Conservation (phyloP, 345 rosid genomes). For the Boechera divaricarpa region DNA sequence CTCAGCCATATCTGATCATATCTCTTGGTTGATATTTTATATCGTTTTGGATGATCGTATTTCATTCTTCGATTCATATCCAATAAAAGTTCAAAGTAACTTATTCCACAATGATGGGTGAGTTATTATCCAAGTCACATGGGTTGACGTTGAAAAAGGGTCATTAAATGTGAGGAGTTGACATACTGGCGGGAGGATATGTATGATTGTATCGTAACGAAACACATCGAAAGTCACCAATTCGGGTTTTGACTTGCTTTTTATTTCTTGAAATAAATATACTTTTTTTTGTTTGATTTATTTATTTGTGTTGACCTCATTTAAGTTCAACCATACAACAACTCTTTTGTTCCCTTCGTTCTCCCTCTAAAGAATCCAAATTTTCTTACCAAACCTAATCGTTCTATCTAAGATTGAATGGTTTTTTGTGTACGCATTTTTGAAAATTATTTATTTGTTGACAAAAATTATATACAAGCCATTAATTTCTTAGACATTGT, state of each 20-base stretch:
- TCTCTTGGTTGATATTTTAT: not conserved
- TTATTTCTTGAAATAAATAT: not conserved
- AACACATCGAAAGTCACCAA: slow-evolving; percentile 34
- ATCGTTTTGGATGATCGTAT: not conserved
- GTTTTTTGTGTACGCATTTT: not conserved
- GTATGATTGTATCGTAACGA: slow-evolving; percentile 27
- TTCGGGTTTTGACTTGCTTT: slow-evolving; percentile 38
- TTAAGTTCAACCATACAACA: slow-evolving; percentile 45
- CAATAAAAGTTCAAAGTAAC: slow-evolving; percentile 7
- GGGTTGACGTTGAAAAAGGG: slow-evolving; percentile 34
- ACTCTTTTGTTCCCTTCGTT: slow-evolving; percentile 39
- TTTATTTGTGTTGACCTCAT: slow-evolving; percentile 37
- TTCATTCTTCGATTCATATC: not conserved
- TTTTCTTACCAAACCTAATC: slow-evolving; percentile 23
- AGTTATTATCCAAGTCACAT: slow-evolving; percentile 30
- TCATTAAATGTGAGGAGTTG: slow-evolving; percentile 43
- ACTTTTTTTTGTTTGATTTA: not conserved
- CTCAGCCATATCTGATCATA: not conserved
- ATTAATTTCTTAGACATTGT: no score
- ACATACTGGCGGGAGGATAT: slow-evolving; percentile 24
- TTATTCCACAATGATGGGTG: slow-evolving; percentile 1
- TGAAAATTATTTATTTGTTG: not conserved
- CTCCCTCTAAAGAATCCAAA: slow-evolving; percentile 15
- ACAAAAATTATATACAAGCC: no score
- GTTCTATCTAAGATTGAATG: not conserved